Conservation (phyloP, 768 basidiomycete genomes). For the Suillus brevipes region DNA sequence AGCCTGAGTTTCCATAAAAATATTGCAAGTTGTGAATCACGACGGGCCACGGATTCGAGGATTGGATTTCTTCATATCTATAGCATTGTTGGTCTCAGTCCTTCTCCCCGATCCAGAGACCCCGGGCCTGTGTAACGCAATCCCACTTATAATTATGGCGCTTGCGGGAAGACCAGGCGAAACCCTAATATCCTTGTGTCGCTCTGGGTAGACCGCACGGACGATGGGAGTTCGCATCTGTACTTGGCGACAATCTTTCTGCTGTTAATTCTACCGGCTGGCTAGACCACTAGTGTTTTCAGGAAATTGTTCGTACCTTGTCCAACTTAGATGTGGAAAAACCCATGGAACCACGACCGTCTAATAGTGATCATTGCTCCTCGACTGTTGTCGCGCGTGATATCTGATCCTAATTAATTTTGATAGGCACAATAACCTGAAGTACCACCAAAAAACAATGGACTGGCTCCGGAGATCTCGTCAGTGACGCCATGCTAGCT, state of each 20-base stretch:
- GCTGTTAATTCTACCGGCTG: not conserved
- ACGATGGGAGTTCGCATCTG: not conserved
- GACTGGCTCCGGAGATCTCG: not conserved
- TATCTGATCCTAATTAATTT: too few species aligned
- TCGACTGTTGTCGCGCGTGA: not conserved
- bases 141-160: not conserved
- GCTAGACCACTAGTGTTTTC: not conserved
- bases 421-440: not conserved
- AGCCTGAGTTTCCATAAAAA: not conserved
- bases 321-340: not conserved
- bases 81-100: not conserved
- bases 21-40: not conserved
- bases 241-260: not conserved
- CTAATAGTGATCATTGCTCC: not conserved
- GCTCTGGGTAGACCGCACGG: not conserved
- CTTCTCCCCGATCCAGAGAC: not conserved
- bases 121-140: not conserved
- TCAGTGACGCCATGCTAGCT: not conserved
- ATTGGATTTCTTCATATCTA: not conserved
- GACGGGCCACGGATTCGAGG: not conserved
- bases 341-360: not conserved
- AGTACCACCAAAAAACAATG: not conserved
- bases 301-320: not conserved
- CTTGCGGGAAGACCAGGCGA: not conserved
- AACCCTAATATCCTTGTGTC: not conserved